A percentile compares a stretch with the other conserved stretches of the same genome.
These are phyloP conservation scores for Cryptococcus hybrid DNA, from an alignment of 1,284 basidiomycete species.

Conservation along the genomic window DNA sequence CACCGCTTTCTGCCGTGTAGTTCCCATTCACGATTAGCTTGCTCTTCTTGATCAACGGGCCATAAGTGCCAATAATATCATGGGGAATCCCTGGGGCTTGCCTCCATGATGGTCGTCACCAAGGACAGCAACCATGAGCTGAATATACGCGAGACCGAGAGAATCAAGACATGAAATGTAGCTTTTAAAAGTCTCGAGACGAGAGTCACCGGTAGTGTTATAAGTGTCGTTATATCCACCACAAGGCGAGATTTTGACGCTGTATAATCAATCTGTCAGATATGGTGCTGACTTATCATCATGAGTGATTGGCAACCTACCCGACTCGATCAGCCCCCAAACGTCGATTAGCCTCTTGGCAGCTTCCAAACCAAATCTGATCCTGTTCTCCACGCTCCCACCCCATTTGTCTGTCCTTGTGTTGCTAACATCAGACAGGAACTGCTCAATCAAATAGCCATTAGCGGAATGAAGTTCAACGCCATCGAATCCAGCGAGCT, in stretches of 20 bases:
- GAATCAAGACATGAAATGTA: constrained; percentile 16
- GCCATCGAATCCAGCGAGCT: constrained; percentile 64
- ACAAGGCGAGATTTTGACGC: constrained; percentile 13
- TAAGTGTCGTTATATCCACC: constrained; percentile 21
- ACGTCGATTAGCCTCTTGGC: constrained; percentile 54
- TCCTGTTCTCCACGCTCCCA: constrained; percentile 58
- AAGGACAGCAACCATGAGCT: constrained; percentile 44
- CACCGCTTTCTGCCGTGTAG: constrained; percentile 34
- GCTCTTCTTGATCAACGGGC: constrained; percentile 20
- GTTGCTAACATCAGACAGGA: constrained; percentile 57
- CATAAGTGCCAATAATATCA: constrained; percentile 17
- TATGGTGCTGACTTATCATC: constrained; percentile 42
- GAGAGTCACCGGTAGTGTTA: constrained; percentile 3
- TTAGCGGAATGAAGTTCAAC: constrained; percentile 55
- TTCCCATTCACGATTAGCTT: constrained; percentile 56
- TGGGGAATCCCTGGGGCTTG: constrained; percentile 7
- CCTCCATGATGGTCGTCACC: constrained; percentile 16
- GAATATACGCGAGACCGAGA: constrained; percentile 55
- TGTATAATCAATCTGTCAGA: constrained; percentile 6
- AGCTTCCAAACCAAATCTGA: constrained; percentile 57
- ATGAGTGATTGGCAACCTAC: background rate
- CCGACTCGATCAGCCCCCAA: constrained; percentile 55
- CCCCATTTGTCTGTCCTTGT: constrained; percentile 61
- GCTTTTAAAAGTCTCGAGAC: constrained; percentile 12
- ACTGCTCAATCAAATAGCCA: constrained; percentile 54